phyloP scores from a whole-genome alignment of 2,329 filamentous ascomycete genomes.

The Aspergillus puulaauensis region DNA sequence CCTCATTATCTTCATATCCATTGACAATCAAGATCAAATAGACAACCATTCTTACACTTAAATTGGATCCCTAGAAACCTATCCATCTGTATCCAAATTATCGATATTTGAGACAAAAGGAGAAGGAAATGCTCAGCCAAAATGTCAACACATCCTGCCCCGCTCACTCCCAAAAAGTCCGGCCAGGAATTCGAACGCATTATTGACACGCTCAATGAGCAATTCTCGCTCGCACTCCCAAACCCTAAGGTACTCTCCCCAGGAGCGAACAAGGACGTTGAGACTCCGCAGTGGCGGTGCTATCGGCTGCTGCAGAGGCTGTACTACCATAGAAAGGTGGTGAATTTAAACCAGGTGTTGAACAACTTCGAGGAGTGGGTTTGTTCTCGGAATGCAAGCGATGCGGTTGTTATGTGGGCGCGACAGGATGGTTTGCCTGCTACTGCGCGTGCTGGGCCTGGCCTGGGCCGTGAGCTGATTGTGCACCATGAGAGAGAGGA shows the following conservation, averaged over 20 bases:
- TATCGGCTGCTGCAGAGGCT: conserved; percentile 30
- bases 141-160: conserved; percentile 58
- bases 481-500: conserved; percentile 22
- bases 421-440: conserved; percentile 7
- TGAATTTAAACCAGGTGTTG: conserved; percentile 25
- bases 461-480: conserved; percentile 5
- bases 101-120: background rate
- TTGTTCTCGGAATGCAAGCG: conserved; percentile 25
- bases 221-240: conserved; percentile 36
- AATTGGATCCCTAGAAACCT: background rate
- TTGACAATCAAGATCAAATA: background rate
- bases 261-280: conserved; percentile 2
- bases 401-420: conserved; percentile 20
- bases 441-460: background rate
- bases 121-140: conserved; percentile 19
- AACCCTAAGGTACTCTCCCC: conserved; percentile 23
- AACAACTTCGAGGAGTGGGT: conserved; percentile 34
- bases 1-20: background rate
- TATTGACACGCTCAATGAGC: conserved; percentile 34
- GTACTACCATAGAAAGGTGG: conserved; percentile 26
- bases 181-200: conserved; percentile 25
- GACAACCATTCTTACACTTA: background rate
- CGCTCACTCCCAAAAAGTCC: conserved; percentile 25
- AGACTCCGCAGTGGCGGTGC: conserved; percentile 23
- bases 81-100: background rate